Evolutionary conservation across 805 yeast species (phyloP).

Genomic region (Candida morakotiae): DNA sequence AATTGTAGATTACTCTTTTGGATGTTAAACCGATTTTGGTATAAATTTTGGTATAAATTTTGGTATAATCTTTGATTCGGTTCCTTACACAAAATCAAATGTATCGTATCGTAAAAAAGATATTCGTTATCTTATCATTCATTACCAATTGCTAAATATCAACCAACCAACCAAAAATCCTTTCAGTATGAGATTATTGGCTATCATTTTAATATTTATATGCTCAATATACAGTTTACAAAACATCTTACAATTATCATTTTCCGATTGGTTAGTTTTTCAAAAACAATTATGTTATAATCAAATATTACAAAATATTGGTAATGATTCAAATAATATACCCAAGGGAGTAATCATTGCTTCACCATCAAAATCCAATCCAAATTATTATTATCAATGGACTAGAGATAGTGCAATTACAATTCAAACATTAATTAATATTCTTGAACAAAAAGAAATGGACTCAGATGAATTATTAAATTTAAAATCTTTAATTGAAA

Average conservation of each 20-base stretch:
- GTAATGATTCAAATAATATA: neutral
- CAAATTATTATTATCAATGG: conserved; percentile 91
- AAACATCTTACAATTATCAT: neutral
- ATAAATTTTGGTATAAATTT: too few species aligned
- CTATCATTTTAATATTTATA: neutral
- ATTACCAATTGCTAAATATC: too few species aligned
- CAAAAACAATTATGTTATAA: conserved; percentile 3
- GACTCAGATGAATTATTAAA: too few species aligned
- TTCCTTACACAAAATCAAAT: too few species aligned
- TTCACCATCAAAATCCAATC: conserved; percentile 65
- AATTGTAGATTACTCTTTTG: too few species aligned
- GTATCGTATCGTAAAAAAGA: too few species aligned
- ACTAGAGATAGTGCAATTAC: conserved; percentile 85
- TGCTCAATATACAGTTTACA: neutral
- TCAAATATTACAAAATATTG: conserved; percentile 1
- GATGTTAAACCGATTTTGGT: too few species aligned
- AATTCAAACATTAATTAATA: conserved; percentile 55
- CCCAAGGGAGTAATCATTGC: conserved; percentile 73
- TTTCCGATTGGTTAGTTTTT: conserved; percentile 1
- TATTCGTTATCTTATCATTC: too few species aligned
- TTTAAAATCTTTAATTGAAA: conserved; percentile 38
- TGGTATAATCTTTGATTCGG: too few species aligned
- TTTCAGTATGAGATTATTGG: too few species aligned
- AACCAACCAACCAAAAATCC: too few species aligned
- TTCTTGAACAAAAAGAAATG: conserved; percentile 4